A percentile compares a stretch with the other conserved stretches of the same genome.
These are phyloP conservation scores for Lepiota brunneoincarnata DNA, from an alignment of 768 basidiomycete species.

Conservation along the genomic window DNA sequence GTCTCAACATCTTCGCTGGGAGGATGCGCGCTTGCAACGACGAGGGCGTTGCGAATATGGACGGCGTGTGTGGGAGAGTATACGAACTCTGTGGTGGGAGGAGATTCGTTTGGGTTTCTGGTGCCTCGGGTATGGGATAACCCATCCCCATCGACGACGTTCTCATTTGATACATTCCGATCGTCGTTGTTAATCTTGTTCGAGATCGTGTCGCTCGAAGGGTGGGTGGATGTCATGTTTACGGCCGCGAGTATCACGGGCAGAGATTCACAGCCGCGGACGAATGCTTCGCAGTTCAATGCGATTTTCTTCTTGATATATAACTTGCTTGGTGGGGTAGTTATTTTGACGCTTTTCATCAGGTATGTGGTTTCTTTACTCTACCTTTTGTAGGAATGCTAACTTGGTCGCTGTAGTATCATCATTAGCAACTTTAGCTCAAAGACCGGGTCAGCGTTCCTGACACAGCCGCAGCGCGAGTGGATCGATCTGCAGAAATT, in stretches of 20 bases:
- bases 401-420: constrained; percentile 53
- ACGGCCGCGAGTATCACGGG: constrained; percentile 79
- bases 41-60: constrained; percentile 43
- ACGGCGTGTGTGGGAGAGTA: constrained; percentile 78
- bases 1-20: constrained; percentile 88
- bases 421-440: constrained; percentile 93
- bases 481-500: constrained; percentile 94
- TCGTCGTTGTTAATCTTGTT: constrained; percentile 87
- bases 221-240: constrained; percentile 94
- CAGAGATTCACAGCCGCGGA: constrained; percentile 61
- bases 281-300: constrained; percentile 75
- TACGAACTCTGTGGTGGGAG: constrained; percentile 58
- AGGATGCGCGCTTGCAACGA: constrained; percentile 87
- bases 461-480: constrained; percentile 84
- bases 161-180: constrained; percentile 87
- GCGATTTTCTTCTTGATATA: constrained; percentile 91
- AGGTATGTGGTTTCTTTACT: constrained; percentile 51
- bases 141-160: constrained; percentile 77
- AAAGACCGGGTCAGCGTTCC: constrained; percentile 80
- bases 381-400: constrained; percentile 5
- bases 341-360: constrained; percentile 88
- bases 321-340: constrained; percentile 86
- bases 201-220: constrained; percentile 94
- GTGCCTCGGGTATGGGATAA: constrained; percentile 89
- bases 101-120: constrained; percentile 60